Evolutionary conservation across 257 asterid species (phyloP).

Genomic region (Solanum sejunctum): DNA sequence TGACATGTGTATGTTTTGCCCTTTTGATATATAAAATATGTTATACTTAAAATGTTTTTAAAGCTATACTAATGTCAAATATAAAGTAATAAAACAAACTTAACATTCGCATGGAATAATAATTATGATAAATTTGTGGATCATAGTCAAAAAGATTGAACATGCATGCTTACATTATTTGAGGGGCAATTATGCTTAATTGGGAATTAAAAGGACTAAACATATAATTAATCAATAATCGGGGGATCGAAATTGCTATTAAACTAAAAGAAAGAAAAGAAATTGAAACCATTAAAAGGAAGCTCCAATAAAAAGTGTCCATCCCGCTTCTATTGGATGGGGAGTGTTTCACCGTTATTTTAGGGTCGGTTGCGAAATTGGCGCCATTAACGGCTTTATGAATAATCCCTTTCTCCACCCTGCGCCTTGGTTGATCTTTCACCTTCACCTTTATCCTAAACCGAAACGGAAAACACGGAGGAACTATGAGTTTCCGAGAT

Average conservation of each 20-base stretch:
- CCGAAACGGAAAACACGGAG: background rate
- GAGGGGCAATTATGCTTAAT: background rate
- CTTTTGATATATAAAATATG: background rate
- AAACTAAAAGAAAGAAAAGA: background rate
- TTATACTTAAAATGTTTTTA: background rate
- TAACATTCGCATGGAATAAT: background rate
- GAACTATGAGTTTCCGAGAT: conserved; percentile 26
- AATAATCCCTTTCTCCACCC: background rate
- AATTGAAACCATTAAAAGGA: background rate
- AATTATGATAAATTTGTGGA: background rate
- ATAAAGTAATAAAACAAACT: background rate
- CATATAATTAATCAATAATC: background rate
- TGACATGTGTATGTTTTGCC: background rate
- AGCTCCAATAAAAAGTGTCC: background rate
- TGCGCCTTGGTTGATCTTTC: background rate
- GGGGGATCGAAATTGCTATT: background rate
- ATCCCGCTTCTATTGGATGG: background rate
- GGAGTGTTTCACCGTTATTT: background rate
- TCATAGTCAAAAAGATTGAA: background rate
- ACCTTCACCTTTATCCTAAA: background rate
- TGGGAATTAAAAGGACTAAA: background rate
- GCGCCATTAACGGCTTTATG: background rate
- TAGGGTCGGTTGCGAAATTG: background rate
- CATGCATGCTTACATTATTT: too few relatives aligned
- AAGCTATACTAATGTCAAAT: background rate